Conservation (phyloP, 306 rosid genomes). For the Aeschynomene evenia region DNA sequence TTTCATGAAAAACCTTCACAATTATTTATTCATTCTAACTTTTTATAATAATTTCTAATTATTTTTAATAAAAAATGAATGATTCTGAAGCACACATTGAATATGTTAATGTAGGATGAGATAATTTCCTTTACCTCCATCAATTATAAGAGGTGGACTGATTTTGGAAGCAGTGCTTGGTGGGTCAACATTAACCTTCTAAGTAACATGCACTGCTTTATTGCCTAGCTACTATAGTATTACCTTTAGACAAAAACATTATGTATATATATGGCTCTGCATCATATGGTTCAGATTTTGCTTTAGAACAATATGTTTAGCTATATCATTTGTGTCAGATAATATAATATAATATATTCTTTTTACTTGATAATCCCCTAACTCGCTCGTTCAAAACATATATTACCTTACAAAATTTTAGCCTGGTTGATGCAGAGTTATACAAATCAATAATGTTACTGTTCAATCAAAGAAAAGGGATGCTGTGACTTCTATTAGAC, state of each 20-base stretch:
- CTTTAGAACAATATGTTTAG: conserved; percentile 31
- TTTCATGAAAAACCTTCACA: too few relatives aligned
- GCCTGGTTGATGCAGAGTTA: background rate
- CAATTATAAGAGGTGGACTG: conserved; percentile 40
- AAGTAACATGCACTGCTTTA: conserved; percentile 51
- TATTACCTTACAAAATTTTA: background rate
- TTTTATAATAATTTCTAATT: too few relatives aligned
- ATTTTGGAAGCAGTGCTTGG: conserved; percentile 42
- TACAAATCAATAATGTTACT: background rate
- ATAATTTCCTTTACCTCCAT: too few relatives aligned
- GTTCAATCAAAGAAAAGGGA: background rate
- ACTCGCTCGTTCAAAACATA: background rate
- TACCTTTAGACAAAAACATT: conserved; percentile 32
- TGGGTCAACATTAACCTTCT: conserved; percentile 46
- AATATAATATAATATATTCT: conserved; percentile 1
- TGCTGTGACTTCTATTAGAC: background rate
- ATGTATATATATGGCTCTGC: conserved; percentile 30
- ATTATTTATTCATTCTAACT: too few relatives aligned
- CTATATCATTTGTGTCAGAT: conserved; percentile 20
- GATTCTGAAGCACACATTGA: too few relatives aligned
- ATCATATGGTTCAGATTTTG: conserved; percentile 34
- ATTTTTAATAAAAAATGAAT: too few relatives aligned
- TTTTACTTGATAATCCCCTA: conserved; percentile 9
- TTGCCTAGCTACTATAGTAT: too few relatives aligned
- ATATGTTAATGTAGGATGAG: too few relatives aligned